These are phyloP conservation scores for peach (Prunus persica) DNA, from an alignment of 306 rosid genomes.

Conservation along the genomic window DNA sequence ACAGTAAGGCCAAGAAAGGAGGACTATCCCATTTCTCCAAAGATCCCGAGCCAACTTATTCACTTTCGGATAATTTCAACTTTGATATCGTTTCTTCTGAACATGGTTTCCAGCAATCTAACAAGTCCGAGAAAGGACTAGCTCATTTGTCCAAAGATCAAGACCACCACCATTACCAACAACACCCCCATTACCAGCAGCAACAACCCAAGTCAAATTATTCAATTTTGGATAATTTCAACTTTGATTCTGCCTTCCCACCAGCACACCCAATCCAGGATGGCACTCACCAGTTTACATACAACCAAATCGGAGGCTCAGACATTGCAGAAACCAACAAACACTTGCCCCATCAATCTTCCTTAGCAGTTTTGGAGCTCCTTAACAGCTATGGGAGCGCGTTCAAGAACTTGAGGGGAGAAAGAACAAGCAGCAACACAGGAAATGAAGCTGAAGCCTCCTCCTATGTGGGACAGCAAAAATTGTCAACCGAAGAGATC, in stretches of 20 bases:
- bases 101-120: not conserved
- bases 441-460: not conserved
- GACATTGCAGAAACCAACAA: slow-evolving; percentile 6
- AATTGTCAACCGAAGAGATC: slow-evolving; percentile 59
- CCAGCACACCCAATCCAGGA: slow-evolving; percentile 22
- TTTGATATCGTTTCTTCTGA: slow-evolving; percentile 21
- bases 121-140: not conserved
- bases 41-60: slow-evolving; percentile 21
- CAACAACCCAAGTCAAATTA: slow-evolving; percentile 23
- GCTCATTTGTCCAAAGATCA: slow-evolving; percentile 25
- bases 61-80: slow-evolving; percentile 32
- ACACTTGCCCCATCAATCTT: slow-evolving; percentile 23
- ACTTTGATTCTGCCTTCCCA: slow-evolving; percentile 24
- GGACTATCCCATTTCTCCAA: slow-evolving; percentile 15
- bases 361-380: slow-evolving; percentile 48
- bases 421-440: slow-evolving; percentile 6
- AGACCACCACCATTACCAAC: slow-evolving; percentile 2
- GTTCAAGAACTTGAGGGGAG: slow-evolving; percentile 40
- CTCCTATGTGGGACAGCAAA: slow-evolving; percentile 12
- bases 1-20: slow-evolving; percentile 2
- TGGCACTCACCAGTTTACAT: not conserved
- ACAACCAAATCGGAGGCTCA: slow-evolving; percentile 16
- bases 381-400: slow-evolving; percentile 44
- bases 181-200: slow-evolving; percentile 10
- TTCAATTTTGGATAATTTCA: slow-evolving; percentile 28